Evolutionary conservation across 2,329 filamentous ascomycete species (phyloP).

Genomic region (Blumeria graminis): DNA sequence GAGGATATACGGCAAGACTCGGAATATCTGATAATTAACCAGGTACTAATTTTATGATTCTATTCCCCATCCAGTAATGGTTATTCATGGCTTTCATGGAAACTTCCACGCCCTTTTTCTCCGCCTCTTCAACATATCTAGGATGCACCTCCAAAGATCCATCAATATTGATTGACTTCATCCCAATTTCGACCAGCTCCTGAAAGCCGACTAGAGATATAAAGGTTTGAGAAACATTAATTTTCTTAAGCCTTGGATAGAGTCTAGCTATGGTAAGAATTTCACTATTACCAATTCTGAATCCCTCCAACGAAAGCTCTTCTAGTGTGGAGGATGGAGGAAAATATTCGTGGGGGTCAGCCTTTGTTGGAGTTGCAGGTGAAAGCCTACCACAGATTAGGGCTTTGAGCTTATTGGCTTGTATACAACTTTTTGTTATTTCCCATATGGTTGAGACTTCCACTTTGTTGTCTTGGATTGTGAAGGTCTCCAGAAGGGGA

Average conservation of each 20-base stretch:
- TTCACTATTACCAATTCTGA: slow-evolving; percentile 5
- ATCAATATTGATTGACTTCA: slow-evolving; percentile 11
- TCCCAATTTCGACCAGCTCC: slow-evolving; percentile 11
- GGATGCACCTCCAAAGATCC: slow-evolving; percentile 9
- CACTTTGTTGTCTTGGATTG: slow-evolving; percentile 7
- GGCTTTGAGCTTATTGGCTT: slow-evolving; percentile 8
- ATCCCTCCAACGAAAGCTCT: slow-evolving; percentile 7
- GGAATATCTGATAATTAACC: too few relatives aligned
- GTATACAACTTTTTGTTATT: slow-evolving; percentile 6
- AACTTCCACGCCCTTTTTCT: slow-evolving; percentile 11
- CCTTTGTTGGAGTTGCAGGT: neutral
- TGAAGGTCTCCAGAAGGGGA: slow-evolving; percentile 12
- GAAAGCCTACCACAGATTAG: slow-evolving; percentile 7
- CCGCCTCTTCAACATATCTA: slow-evolving; percentile 15
- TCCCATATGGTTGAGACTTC: slow-evolving; percentile 3
- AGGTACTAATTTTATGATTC: too few relatives aligned
- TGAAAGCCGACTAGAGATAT: slow-evolving; percentile 17
- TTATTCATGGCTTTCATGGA: neutral
- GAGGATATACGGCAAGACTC: too few relatives aligned
- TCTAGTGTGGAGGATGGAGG: slow-evolving; percentile 9
- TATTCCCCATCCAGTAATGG: too few relatives aligned
- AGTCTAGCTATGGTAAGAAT: slow-evolving; percentile 7
- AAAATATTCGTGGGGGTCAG: slow-evolving; percentile 4
- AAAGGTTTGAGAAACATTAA: slow-evolving; percentile 11
- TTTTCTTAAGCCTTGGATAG: slow-evolving; percentile 10